These are phyloP conservation scores for Globomyces pollinis-pini DNA, from an alignment of 192 early-diverging fungal species.

Conservation along the genomic window DNA sequence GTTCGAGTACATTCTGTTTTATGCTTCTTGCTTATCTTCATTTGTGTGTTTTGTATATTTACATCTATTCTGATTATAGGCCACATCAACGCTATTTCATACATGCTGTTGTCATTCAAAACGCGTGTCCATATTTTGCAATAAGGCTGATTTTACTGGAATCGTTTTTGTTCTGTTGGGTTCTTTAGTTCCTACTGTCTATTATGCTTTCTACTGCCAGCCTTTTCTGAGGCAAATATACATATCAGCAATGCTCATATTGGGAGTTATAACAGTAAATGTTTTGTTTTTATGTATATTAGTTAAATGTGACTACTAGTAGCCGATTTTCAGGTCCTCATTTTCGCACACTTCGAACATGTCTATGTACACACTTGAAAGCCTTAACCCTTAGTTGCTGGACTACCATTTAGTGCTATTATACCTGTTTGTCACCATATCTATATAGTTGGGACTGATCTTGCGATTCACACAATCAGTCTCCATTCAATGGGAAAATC, in stretches of 20 bases:
- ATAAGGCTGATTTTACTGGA: slow-evolving; percentile 87
- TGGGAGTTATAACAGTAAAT: slow-evolving; percentile 57
- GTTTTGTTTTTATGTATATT: slow-evolving; percentile 37
- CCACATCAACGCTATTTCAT: slow-evolving; percentile 74
- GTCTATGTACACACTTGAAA: slow-evolving; percentile 72
- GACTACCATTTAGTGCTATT: no score
- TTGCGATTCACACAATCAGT: slow-evolving; percentile 32
- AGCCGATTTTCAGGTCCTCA: slow-evolving; percentile 62
- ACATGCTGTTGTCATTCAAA: slow-evolving; percentile 75
- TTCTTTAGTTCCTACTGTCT: slow-evolving; percentile 32
- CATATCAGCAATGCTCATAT: slow-evolving; percentile 45
- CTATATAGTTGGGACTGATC: slow-evolving; percentile 54
- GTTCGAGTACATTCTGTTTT: slow-evolving; percentile 60
- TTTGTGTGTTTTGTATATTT: slow-evolving; percentile 70
- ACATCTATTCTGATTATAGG: no score
- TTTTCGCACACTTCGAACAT: slow-evolving; percentile 70
- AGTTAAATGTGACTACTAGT: background rate
- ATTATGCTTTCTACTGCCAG: slow-evolving; percentile 60
- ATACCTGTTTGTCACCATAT: slow-evolving; percentile 65
- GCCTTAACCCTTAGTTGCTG: no score
- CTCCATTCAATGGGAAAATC: slow-evolving; percentile 59
- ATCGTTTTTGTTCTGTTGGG: slow-evolving; percentile 74
- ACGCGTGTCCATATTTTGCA: slow-evolving; percentile 62
- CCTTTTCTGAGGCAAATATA: slow-evolving; percentile 46
- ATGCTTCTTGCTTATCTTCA: slow-evolving; percentile 66